Evolutionary conservation across 2,329 filamentous ascomycete species (phyloP).

Genomic region (Pyrenophora seminiperda): DNA sequence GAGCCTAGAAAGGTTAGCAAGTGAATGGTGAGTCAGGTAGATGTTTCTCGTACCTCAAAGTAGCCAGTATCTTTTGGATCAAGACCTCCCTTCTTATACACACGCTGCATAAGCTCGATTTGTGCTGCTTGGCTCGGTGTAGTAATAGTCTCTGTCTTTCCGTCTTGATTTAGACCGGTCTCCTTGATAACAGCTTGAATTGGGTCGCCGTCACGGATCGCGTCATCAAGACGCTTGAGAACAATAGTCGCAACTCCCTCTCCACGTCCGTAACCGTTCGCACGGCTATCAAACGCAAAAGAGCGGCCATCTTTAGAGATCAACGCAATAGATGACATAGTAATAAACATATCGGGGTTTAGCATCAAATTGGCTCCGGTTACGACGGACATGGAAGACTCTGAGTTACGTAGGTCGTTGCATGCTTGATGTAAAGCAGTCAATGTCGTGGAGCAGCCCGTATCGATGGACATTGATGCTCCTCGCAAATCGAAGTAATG

Average conservation of each 20-base stretch:
- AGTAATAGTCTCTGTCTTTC: conserved; percentile 31
- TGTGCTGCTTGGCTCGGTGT: conserved; percentile 39
- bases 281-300: conserved; percentile 33
- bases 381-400: conserved; percentile 42
- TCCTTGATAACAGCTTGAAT: conserved; percentile 33
- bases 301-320: conserved; percentile 24
- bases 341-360: conserved; percentile 11
- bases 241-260: conserved; percentile 36
- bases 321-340: neutral
- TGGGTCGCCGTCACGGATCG: conserved; percentile 31
- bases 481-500: conserved; percentile 23
- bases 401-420: conserved; percentile 25
- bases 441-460: conserved; percentile 23
- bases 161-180: conserved; percentile 27
- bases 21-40: neutral
- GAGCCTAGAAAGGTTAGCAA: conserved; percentile 4
- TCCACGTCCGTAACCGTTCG: conserved; percentile 34
- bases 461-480: conserved; percentile 23
- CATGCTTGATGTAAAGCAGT: conserved; percentile 21
- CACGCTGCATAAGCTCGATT: conserved; percentile 1
- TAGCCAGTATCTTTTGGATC: conserved; percentile 7
- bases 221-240: conserved; percentile 32
- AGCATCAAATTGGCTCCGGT: conserved; percentile 46
- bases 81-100: neutral
- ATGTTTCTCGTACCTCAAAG: neutral